Conservation (phyloP, 176 grass and related monocot genomes). For the Phyllostachys edulis region DNA sequence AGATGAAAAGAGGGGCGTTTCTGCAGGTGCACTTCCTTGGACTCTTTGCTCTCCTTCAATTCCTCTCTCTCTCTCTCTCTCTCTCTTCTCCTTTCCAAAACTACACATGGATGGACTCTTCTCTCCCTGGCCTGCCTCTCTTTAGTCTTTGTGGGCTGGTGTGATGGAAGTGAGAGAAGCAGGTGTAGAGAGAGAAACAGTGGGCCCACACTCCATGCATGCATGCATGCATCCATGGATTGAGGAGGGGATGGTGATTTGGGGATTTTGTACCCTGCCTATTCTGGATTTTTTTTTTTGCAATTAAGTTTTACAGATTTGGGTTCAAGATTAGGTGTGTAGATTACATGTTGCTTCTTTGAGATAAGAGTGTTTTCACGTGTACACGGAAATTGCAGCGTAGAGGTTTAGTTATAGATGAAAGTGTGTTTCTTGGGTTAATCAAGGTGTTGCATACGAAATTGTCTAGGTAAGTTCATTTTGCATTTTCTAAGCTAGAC, state of each 20-base stretch:
- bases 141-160: background rate
- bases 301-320: background rate
- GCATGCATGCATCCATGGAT: slow-evolving; percentile 40
- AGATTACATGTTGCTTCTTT: background rate
- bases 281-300: slow-evolving; percentile 9
- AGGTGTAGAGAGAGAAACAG: background rate
- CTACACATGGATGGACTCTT: slow-evolving; percentile 19
- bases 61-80: background rate
- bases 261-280: background rate
- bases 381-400: background rate
- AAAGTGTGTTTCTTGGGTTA: background rate
- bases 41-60: background rate
- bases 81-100: background rate
- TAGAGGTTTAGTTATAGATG: background rate
- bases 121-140: background rate
- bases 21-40: slow-evolving; percentile 31
- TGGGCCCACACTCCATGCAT: background rate
- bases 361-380: background rate
- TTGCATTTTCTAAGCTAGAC: background rate
- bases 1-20: slow-evolving; percentile 40
- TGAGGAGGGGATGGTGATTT: background rate
- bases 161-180: slow-evolving; percentile 1
- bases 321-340: background rate
- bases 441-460: background rate
- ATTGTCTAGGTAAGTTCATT: background rate